A percentile compares a stretch with the other conserved stretches of the same genome.
Evolutionary conservation across 2,329 filamentous ascomycete genomes (phyloP).

Genomic region (Arthrobotrys sphaeroides): DNA sequence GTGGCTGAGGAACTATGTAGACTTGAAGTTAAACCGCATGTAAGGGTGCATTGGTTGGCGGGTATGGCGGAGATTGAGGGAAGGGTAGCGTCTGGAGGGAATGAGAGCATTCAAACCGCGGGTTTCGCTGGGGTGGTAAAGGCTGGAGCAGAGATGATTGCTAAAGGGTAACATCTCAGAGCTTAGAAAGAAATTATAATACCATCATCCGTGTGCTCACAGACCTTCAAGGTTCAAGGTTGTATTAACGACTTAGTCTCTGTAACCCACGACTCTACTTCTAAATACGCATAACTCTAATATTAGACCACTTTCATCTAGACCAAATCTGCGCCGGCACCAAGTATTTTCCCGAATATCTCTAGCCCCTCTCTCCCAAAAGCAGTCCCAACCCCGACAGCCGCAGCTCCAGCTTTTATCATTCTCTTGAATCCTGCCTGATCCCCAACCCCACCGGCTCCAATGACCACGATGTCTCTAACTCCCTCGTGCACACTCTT

Average conservation of each 20-base stretch:
- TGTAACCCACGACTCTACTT: too few relatives aligned
- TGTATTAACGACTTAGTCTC: too few relatives aligned
- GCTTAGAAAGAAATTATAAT: neutral
- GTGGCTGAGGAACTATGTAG: slow-evolving; percentile 82
- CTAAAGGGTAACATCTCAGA: slow-evolving; percentile 9
- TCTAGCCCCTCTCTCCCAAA: slow-evolving; percentile 64
- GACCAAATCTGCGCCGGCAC: neutral
- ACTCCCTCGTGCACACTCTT: slow-evolving; percentile 62
- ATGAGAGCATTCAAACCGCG: slow-evolving; percentile 88
- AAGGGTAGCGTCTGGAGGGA: slow-evolving; percentile 84
- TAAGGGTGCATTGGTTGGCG: slow-evolving; percentile 89
- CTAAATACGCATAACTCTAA: too few relatives aligned
- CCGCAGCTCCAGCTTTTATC: slow-evolving; percentile 72
- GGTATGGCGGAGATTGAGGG: slow-evolving; percentile 94
- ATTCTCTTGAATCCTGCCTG: slow-evolving; percentile 72
- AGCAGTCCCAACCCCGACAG: slow-evolving; percentile 75
- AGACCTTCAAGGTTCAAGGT: too few relatives aligned
- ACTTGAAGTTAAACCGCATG: slow-evolving; percentile 84
- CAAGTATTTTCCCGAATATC: slow-evolving; percentile 55
- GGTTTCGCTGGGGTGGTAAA: slow-evolving; percentile 85
- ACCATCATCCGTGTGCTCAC: neutral
- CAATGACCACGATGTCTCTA: slow-evolving; percentile 71
- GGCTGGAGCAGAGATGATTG: slow-evolving; percentile 48
- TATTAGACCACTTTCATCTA: neutral
- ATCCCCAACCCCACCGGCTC: slow-evolving; percentile 77